A percentile compares a stretch with the other conserved stretches of the same genome.
phyloP scores from a whole-genome alignment of 305 asterid genomes.

The Ajuga reptans region DNA sequence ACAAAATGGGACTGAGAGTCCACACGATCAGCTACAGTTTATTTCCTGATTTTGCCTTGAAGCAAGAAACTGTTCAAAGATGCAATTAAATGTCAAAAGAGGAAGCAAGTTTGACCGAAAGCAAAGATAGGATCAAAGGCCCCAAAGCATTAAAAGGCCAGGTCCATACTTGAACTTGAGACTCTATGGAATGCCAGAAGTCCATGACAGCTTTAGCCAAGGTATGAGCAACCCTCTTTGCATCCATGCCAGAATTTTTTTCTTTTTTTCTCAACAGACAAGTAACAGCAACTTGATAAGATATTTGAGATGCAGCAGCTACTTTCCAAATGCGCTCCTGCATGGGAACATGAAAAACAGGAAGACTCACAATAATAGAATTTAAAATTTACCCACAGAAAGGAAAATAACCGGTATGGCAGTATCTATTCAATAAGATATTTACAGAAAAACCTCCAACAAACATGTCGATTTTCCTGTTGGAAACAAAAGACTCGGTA shows the following conservation, averaged over 20 bases:
- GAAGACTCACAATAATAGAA: constrained; percentile 18
- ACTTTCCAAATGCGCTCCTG: constrained; percentile 97
- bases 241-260: constrained; percentile 35
- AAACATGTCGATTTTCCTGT: background rate
- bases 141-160: constrained; percentile 4
- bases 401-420: background rate
- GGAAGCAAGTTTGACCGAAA: background rate
- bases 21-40: background rate
- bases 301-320: constrained; percentile 64
- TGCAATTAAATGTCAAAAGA: background rate
- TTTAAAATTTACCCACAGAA: background rate
- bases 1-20: background rate
- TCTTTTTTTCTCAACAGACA: constrained; percentile 48
- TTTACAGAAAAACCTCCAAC: background rate
- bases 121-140: constrained; percentile 7
- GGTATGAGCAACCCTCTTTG: constrained; percentile 51
- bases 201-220: constrained; percentile 77
- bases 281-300: constrained; percentile 48
- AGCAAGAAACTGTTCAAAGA: background rate
- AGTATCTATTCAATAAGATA: background rate
- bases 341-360: constrained; percentile 22
- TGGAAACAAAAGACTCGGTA: background rate
- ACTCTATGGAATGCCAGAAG: constrained; percentile 78
- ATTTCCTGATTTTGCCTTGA: background rate
- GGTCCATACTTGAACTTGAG: constrained; percentile 22